These are phyloP conservation scores for Thelonectria rubi DNA, from an alignment of 2,329 filamentous ascomycete genomes.

Conservation along the genomic window DNA sequence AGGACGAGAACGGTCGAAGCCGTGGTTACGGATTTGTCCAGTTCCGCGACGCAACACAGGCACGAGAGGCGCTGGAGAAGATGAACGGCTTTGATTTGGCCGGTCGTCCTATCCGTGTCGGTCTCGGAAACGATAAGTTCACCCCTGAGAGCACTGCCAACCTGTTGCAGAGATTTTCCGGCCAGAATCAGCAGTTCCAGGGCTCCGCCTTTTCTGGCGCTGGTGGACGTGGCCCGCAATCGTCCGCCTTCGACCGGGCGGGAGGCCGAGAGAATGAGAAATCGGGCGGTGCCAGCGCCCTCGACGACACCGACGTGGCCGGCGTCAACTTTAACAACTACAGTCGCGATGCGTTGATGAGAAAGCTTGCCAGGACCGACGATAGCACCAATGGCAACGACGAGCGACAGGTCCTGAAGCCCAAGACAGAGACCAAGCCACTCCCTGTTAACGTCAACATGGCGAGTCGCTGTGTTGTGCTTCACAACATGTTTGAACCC, in stretches of 20 bases:
- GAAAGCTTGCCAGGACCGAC: conserved; percentile 96
- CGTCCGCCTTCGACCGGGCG: conserved; percentile 89
- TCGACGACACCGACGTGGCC: conserved; percentile 97
- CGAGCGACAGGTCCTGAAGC: conserved; percentile 77
- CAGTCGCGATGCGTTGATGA: conserved; percentile 97
- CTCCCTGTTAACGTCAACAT: conserved; percentile 88
- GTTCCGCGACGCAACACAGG: conserved; percentile 91
- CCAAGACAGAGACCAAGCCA: conserved; percentile 81
- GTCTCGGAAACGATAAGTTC: conserved; percentile 99
- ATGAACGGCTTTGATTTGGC: conserved; percentile 99
- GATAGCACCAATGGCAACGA: conserved; percentile 74
- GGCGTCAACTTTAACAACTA: conserved; percentile 99
- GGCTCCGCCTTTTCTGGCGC: conserved; percentile 91
- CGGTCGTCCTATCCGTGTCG: conserved; percentile 95
- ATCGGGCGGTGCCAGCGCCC: conserved; percentile 87
- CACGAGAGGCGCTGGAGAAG: conserved; percentile 94
- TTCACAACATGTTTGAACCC: conserved; percentile 96
- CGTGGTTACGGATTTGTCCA: conserved; percentile 98
- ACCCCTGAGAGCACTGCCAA: conserved; percentile 96
- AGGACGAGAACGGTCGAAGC: conserved; percentile 89
- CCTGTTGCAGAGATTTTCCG: conserved; percentile 90
- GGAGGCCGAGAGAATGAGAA: conserved; percentile 91
- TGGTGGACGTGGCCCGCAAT: conserved; percentile 85
- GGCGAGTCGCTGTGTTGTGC: conserved; percentile 90
- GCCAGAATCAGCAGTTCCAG: conserved; percentile 81